phyloP scores from a whole-genome alignment of 2,329 filamentous ascomycete species.

The Beauveria sp. region DNA sequence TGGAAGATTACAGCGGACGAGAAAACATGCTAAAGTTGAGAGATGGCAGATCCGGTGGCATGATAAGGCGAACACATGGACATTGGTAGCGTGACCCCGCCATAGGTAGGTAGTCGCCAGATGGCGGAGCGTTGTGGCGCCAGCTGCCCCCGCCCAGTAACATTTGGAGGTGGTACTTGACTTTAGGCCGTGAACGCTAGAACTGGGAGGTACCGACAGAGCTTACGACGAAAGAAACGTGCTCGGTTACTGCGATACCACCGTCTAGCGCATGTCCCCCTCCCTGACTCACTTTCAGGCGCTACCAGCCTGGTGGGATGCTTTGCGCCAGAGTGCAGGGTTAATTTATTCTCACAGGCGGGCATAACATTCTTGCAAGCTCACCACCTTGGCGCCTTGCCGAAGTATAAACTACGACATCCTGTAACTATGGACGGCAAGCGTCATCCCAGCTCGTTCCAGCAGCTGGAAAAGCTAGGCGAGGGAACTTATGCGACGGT shows the following conservation, averaged over 20 bases:
- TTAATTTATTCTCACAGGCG: neutral
- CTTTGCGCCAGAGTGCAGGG: neutral
- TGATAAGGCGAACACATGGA: neutral
- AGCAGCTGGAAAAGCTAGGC: slow-evolving; percentile 97
- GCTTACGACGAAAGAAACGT: neutral
- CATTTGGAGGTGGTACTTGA: neutral
- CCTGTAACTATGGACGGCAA: slow-evolving; percentile 70
- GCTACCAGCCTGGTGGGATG: slow-evolving; percentile 8
- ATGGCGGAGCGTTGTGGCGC: slow-evolving; percentile 7
- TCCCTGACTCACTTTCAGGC: slow-evolving; percentile 7
- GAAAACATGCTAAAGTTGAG: neutral
- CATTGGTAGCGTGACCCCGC: slow-evolving; percentile 4
- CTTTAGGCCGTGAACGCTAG: too few relatives aligned
- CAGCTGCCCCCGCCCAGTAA: neutral
- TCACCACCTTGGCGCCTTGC: neutral
- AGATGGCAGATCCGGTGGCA: neutral
- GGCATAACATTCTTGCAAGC: neutral
- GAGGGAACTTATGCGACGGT: slow-evolving; percentile 98
- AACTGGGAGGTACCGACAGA: neutral
- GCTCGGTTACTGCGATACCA: slow-evolving; percentile 11
- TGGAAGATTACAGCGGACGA: neutral
- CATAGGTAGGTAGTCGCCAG: neutral
- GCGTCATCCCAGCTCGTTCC: slow-evolving; percentile 90
- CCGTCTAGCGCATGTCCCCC: slow-evolving; percentile 10
- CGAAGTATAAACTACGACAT: neutral